A percentile compares a stretch with the other conserved stretches of the same genome.
Evolutionary conservation across 106 monocot genomes (phyloP).

Genomic region (Allium cepa): DNA sequence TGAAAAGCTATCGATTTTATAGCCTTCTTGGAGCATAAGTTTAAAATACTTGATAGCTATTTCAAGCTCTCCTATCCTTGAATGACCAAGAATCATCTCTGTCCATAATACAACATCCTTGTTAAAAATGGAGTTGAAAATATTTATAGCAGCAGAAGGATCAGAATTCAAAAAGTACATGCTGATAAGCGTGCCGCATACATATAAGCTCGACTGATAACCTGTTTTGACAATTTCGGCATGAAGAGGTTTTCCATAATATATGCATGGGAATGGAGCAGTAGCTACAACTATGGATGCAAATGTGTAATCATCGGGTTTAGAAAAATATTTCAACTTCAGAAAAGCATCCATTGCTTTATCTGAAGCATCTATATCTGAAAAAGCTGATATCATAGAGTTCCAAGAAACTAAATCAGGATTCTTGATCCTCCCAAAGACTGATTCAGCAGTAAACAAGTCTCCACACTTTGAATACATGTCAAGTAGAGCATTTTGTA

Average conservation of each 20-base stretch:
- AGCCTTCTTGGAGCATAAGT: constrained; percentile 50
- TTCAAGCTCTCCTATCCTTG: constrained; percentile 55
- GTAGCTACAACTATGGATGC: constrained; percentile 33
- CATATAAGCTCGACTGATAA: constrained; percentile 37
- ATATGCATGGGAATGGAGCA: constrained; percentile 30
- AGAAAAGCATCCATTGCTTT: constrained; percentile 34
- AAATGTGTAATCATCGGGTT: constrained; percentile 51
- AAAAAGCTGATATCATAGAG: constrained; percentile 37
- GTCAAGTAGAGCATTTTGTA: constrained; percentile 47
- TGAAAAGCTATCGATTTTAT: constrained; percentile 68
- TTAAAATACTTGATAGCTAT: constrained; percentile 45
- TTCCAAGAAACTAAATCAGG: constrained; percentile 52
- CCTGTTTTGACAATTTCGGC: constrained; percentile 49
- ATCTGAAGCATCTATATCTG: constrained; percentile 18
- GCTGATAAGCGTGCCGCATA: constrained; percentile 56
- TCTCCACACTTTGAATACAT: constrained; percentile 56
- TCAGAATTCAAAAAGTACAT: constrained; percentile 86
- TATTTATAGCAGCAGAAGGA: constrained; percentile 27
- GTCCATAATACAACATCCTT: constrained; percentile 78
- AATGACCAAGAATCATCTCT: constrained; percentile 77
- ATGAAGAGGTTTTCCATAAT: constrained; percentile 70
- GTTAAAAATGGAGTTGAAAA: constrained; percentile 37
- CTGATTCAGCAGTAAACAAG: constrained; percentile 8
- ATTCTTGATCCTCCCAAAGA: constrained; percentile 31
- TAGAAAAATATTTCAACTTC: constrained; percentile 11